Percentiles rank a stretch among this genome's conserved stretches.
phyloP scores from a whole-genome alignment of 1,284 basidiomycete genomes.

The Blastosporella zonata region DNA sequence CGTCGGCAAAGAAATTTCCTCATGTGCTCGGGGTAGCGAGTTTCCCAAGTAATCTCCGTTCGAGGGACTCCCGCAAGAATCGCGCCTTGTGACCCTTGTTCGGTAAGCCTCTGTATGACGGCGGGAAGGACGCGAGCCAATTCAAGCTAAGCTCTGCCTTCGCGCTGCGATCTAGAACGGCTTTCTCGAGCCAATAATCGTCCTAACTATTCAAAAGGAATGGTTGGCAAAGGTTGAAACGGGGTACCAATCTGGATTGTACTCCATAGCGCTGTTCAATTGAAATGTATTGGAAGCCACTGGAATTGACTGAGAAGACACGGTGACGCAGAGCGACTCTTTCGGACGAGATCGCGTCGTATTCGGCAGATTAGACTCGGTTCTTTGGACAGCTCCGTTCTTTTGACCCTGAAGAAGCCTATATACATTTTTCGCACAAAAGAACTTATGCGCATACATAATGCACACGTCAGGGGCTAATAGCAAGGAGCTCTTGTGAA shows the following conservation, averaged over 20 bases:
- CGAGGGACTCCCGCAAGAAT: slow-evolving; percentile 7
- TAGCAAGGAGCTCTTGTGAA: neutral
- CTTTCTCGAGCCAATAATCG: neutral
- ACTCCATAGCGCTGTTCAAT: neutral
- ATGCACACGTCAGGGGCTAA: neutral
- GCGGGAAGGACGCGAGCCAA: neutral
- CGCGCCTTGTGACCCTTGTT: slow-evolving; percentile 8
- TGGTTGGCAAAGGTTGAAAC: neutral
- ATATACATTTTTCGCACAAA: neutral
- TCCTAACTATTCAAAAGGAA: neutral
- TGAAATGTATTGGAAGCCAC: neutral
- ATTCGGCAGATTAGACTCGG: slow-evolving; percentile 22
- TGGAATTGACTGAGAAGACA: too few relatives aligned
- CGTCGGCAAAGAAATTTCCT: slow-evolving; percentile 2
- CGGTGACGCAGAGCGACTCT: neutral
- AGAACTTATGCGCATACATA: neutral
- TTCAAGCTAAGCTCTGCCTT: slow-evolving; percentile 5
- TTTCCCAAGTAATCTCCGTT: slow-evolving; percentile 5
- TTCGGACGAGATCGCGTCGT: slow-evolving; percentile 20
- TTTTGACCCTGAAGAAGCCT: slow-evolving; percentile 1
- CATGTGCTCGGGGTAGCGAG: slow-evolving; percentile 9
- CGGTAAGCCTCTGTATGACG: slow-evolving; percentile 4
- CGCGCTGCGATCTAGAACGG: neutral
- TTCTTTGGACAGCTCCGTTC: slow-evolving; percentile 15
- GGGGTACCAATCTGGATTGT: neutral